These are phyloP conservation scores for Amauroascus niger DNA, from an alignment of 2,329 filamentous ascomycete species.

Conservation along the genomic window DNA sequence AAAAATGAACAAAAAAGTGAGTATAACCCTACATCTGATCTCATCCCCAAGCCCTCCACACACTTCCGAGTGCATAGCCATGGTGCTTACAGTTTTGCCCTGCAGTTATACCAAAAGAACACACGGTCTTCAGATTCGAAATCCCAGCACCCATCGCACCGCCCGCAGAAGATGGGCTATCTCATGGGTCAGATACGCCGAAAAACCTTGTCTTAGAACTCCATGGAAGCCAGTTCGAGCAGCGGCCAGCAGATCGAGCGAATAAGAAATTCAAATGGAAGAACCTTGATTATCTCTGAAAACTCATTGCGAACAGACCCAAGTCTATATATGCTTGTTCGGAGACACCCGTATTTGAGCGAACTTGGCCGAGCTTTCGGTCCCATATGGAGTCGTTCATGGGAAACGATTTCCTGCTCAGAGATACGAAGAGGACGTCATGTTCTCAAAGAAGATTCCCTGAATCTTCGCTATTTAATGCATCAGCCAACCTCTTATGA, in stretches of 20 bases:
- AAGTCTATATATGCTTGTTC: too few relatives aligned
- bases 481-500: too few relatives aligned
- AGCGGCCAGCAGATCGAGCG: slow-evolving; percentile 70
- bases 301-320: background rate
- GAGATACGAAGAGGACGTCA: too few relatives aligned
- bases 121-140: slow-evolving; percentile 70
- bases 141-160: slow-evolving; percentile 43
- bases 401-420: too few relatives aligned
- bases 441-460: too few relatives aligned
- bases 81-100: slow-evolving; percentile 5
- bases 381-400: too few relatives aligned
- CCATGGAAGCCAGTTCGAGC: slow-evolving; percentile 77
- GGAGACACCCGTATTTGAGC: too few relatives aligned
- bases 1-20: slow-evolving; percentile 59
- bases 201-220: slow-evolving; percentile 66
- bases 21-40: slow-evolving; percentile 18
- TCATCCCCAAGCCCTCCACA: background rate
- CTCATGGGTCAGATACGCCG: slow-evolving; percentile 17
- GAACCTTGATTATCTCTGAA: slow-evolving; percentile 63
- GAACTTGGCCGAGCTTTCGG: too few relatives aligned
- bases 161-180: slow-evolving; percentile 15
- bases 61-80: background rate
- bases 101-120: slow-evolving; percentile 71
- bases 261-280: slow-evolving; percentile 88
- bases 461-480: too few relatives aligned